A percentile compares a stretch with the other conserved stretches of the same genome.
phyloP scores from a whole-genome alignment of 83 land plant species.

The Thuja plicata region DNA sequence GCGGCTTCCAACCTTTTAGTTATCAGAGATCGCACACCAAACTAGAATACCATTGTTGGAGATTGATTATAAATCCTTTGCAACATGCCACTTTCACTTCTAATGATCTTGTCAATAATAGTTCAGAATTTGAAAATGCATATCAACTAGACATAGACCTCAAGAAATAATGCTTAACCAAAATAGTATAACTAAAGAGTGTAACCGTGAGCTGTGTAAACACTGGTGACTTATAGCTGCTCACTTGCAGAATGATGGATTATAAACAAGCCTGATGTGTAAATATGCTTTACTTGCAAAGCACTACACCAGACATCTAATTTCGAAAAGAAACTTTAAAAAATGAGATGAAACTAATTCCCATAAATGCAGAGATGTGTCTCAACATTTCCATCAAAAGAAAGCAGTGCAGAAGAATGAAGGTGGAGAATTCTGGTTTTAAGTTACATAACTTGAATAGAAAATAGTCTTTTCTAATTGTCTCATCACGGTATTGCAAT shows the following conservation, averaged over 20 bases:
- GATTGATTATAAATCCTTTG: not conserved
- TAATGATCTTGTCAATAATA: not conserved
- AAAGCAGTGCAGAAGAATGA: not conserved
- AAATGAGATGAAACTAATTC: not conserved
- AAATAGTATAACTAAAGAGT: not conserved
- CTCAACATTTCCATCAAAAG: not conserved
- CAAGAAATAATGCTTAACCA: not conserved
- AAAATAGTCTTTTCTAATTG: not conserved
- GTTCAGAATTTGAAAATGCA: not conserved
- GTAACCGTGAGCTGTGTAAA: not conserved
- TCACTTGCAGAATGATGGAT: not conserved
- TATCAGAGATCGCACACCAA: not conserved
- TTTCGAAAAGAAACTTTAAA: not conserved
- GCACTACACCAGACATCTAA: not conserved
- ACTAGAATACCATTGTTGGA: not conserved
- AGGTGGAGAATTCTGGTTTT: not conserved
- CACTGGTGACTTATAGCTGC: not conserved
- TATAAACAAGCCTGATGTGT: not conserved
- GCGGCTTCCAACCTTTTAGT: not conserved
- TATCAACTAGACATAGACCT: not conserved
- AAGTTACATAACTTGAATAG: not conserved
- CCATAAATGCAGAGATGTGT: not conserved
- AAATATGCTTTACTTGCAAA: not conserved
- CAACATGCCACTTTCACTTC: not conserved
- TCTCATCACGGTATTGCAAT: not conserved